Base-by-base conservation (phyloP, 148 eudicot genomes). In the Camellia lanceoleosa region DNA sequence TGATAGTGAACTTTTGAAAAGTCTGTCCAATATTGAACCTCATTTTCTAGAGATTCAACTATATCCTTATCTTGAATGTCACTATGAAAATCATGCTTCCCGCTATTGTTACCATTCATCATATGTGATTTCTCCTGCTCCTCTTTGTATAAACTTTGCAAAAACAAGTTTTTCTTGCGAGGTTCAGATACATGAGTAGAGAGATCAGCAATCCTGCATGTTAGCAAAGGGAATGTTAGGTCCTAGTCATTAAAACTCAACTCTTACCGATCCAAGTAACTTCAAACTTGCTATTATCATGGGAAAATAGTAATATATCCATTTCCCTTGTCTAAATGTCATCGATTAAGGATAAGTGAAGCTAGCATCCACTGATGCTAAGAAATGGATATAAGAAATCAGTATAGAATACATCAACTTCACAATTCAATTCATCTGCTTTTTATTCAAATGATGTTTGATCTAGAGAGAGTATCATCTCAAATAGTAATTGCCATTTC, bases 1-100 rank as follows among this genome's bases (percentile, higher is more conserved):
- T 95, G 99, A 85, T 89, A 93, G 80, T 95, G 97, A 73, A 91
- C 94, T 89, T 95, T 95, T 83, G 99, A 92, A 81, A 80, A 93
- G 88, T 93, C 99, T 58, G 99, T 88, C 99, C 99, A 95, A 84
- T 70, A 93, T 67, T 88, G 89, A 76, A 92, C 97, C 68, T 76
- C 90, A 72, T 88, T 91, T 83, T 93, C 99, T 77, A 95, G 87
- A 79, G 77, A 75, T 43, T 86, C 89, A 62, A 89, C 90, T 69
- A 92, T 83, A 73, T 89, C 94, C 72, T 86, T 87, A 70, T 93
- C 96, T 69, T 63, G 88, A 82, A 83, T 79, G 68, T 84, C 91
- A 65, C 78, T 74, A 64, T 79, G 84, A 71, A 86, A 60, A 77
- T 86, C 87, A 80, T 69, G 81, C 47, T 78, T 76, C 68, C 82